phyloP scores from a whole-genome alignment of 257 asterid species.

The Phtheirospermum japonicum region DNA sequence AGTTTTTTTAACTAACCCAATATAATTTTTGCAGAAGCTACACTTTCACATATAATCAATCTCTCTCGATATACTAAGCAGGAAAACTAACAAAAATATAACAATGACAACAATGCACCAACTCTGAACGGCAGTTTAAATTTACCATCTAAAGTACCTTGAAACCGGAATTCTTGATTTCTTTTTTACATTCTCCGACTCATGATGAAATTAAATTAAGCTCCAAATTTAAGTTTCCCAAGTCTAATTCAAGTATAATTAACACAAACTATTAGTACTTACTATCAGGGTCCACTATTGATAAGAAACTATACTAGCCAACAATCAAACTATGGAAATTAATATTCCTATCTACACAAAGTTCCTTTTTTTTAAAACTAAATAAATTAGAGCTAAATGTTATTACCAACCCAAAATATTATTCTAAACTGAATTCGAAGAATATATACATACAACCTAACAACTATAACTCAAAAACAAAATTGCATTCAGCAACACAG shows the following conservation, averaged over 20 bases:
- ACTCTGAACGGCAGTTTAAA: not conserved
- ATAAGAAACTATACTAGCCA: not conserved
- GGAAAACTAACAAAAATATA: not conserved
- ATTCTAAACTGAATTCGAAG: not conserved
- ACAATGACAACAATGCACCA: too few relatives aligned
- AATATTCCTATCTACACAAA: too few relatives aligned
- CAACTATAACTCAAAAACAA: not conserved
- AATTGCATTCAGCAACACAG: not conserved
- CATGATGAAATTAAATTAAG: constrained; percentile 1
- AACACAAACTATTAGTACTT: not conserved
- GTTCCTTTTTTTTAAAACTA: too few relatives aligned
- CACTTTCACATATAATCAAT: not conserved
- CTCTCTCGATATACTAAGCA: not conserved
- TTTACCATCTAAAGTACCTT: not conserved
- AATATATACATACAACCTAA: not conserved
- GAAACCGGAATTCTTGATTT: not conserved
- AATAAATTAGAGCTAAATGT: too few relatives aligned
- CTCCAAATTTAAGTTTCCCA: constrained; percentile 6
- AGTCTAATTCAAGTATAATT: not conserved
- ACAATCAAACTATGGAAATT: not conserved
- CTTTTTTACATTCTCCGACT: not conserved
- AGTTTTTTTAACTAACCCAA: too few relatives aligned
- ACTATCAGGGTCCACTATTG: not conserved
- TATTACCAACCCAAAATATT: not conserved
- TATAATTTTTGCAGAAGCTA: not conserved